A percentile compares a stretch with the other conserved stretches of the same genome.
Conservation (phyloP, 179 eudicot species). For the Patellifolia procumbens region DNA sequence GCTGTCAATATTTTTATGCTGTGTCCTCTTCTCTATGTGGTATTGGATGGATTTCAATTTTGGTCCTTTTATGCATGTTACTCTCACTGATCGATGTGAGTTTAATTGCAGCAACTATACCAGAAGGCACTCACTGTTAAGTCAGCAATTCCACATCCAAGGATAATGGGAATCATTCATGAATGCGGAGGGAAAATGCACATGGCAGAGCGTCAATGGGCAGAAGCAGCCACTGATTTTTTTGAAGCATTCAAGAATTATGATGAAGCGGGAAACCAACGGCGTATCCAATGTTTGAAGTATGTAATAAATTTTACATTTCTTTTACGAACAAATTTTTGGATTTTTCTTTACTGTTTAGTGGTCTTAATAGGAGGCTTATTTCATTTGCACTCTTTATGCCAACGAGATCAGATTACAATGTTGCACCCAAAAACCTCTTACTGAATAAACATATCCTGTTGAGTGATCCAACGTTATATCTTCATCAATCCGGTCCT, state of each 20-base stretch:
- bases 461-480: no score
- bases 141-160: slow-evolving; percentile 99
- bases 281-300: slow-evolving; percentile 96
- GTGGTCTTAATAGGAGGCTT: not conserved
- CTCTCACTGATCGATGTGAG: slow-evolving; percentile 20
- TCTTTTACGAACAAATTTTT: not conserved
- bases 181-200: slow-evolving; percentile 99
- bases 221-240: slow-evolving; percentile 95
- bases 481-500: not conserved
- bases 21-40: not conserved
- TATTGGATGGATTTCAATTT: not conserved
- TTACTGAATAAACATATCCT: not conserved
- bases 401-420: slow-evolving; percentile 1
- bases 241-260: slow-evolving; percentile 99
- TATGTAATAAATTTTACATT: slow-evolving; percentile 37
- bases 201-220: slow-evolving; percentile 99
- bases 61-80: slow-evolving; percentile 1
- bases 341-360: not conserved
- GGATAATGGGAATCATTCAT: slow-evolving; percentile 97
- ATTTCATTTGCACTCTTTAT: not conserved
- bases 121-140: slow-evolving; percentile 93
- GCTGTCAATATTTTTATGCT: not conserved
- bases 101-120: slow-evolving; percentile 75
- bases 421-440: not conserved
- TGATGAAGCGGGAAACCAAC: slow-evolving; percentile 96